A percentile compares a stretch with the other conserved stretches of the same genome.
Conservation (phyloP, 2,329 filamentous ascomycete genomes). For the Didymellaceae sp. region DNA sequence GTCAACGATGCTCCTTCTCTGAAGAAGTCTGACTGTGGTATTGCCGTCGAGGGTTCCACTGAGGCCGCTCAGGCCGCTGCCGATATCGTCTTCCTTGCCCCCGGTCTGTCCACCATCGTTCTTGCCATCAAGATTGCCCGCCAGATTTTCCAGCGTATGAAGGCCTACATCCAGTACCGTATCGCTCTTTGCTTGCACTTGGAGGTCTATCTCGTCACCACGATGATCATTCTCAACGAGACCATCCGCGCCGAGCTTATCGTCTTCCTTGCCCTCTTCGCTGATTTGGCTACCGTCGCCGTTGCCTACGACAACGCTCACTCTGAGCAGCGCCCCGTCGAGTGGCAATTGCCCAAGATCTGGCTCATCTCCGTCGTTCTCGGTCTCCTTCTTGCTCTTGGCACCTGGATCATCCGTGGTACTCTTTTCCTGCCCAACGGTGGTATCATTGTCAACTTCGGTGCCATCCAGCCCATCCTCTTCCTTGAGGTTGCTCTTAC, state of each 20-base stretch:
- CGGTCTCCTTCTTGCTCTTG: conserved; percentile 70
- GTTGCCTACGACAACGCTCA: conserved; percentile 81
- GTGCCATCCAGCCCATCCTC: conserved; percentile 73
- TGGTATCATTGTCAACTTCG: conserved; percentile 77
- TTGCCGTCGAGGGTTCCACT: conserved; percentile 74
- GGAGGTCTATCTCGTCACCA: conserved; percentile 77
- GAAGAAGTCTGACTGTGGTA: conserved; percentile 78
- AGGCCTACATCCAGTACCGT: conserved; percentile 78
- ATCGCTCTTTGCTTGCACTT: conserved; percentile 76
- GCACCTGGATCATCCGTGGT: conserved; percentile 76
- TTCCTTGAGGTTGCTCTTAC: conserved; percentile 61
- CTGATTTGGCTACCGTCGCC: conserved; percentile 79
- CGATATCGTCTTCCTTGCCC: conserved; percentile 77
- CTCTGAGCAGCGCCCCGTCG: conserved; percentile 75
- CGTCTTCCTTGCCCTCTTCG: conserved; percentile 80
- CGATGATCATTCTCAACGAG: conserved; percentile 82
- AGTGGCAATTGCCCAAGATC: conserved; percentile 83
- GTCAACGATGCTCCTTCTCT: conserved; percentile 77
- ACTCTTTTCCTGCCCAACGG: conserved; percentile 72
- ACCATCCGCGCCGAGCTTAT: conserved; percentile 75
- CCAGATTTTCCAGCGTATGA: conserved; percentile 80
- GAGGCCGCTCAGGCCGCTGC: conserved; percentile 75
- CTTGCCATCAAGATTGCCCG: conserved; percentile 76
- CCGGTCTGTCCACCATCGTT: conserved; percentile 74
- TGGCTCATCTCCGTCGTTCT: conserved; percentile 77